These are phyloP conservation scores for Nigrospora osmanthi DNA, from an alignment of 2,329 filamentous ascomycete species.

Conservation along the genomic window DNA sequence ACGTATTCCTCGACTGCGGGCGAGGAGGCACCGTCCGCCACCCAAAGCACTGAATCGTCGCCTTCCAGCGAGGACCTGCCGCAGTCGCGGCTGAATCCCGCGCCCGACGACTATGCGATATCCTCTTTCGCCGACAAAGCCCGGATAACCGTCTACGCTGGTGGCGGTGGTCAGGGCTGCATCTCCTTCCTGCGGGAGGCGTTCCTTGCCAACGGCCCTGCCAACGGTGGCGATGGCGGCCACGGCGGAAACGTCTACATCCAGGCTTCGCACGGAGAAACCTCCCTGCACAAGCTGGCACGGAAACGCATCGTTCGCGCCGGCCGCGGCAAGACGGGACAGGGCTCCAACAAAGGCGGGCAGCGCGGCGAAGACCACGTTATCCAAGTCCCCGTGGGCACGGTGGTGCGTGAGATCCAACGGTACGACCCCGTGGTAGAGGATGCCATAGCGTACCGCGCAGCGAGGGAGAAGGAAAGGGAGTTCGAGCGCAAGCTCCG, in stretches of 20 bases:
- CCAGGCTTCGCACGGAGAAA: slow-evolving; percentile 85
- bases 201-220: slow-evolving; percentile 78
- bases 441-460: slow-evolving; percentile 33
- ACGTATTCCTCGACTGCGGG: slow-evolving; percentile 10
- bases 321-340: slow-evolving; percentile 67
- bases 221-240: slow-evolving; percentile 92
- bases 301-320: slow-evolving; percentile 68
- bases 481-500: slow-evolving; percentile 17
- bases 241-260: slow-evolving; percentile 90
- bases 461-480: slow-evolving; percentile 30
- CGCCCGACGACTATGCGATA: slow-evolving; percentile 75
- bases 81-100: slow-evolving; percentile 64
- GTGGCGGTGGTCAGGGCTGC: slow-evolving; percentile 81
- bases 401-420: slow-evolving; percentile 75
- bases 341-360: slow-evolving; percentile 66
- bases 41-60: slow-evolving; percentile 16
- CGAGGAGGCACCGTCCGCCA: slow-evolving; percentile 3
- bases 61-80: slow-evolving; percentile 28
- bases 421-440: slow-evolving; percentile 70
- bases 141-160: slow-evolving; percentile 67
- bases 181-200: slow-evolving; percentile 92
- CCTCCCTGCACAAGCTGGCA: slow-evolving; percentile 85
- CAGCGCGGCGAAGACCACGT: slow-evolving; percentile 79
- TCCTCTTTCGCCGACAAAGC: slow-evolving; percentile 85
- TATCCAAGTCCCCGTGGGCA: slow-evolving; percentile 87